Evolutionary conservation across 75 land plant species (phyloP), one percentile per base, ranked within the genome.

Genomic region (Adiantum capillusveneris): DNA sequence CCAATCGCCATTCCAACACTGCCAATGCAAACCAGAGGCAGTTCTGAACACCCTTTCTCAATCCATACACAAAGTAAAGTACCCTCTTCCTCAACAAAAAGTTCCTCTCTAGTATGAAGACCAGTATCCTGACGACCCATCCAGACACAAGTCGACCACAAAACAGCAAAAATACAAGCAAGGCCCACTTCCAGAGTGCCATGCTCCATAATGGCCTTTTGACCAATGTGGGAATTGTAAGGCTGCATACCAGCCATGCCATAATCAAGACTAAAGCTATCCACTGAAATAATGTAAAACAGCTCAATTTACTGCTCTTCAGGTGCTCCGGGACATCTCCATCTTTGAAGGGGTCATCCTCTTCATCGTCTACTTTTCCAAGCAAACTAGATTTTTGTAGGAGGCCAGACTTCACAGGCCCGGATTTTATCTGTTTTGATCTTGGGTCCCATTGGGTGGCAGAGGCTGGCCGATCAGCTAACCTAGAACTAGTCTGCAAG

Each of bases 171-270:
- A 81, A 37, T 12, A 75, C 60, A 68, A 89, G 58, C 30, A 89
- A 27, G 28, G 76, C 80, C 98, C 98, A 93, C 61, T 85, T 85
- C 96, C 98, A 93, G 5, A 89, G 56, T 21, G 57, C 49, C 29
- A 93, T 52, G 6, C 82, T 77, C 85, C 83, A 80, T 0, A 89
- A 60, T 14, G 46, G 45, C 30, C 44, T 16, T 0, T 37, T 18
- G 44, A 52, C 46, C 44, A 78, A 7, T 1, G 26, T 14, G 7
- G 28, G 62, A 25, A 89, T 57, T 7, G 71, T 42, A 2, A 77
- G 42, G 56, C 74, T 83, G 51, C 69, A 76, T 25, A 77, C 39
- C 25, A 93, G 55, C 2, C 65, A 70, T 0, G 31, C 80, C 16
- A 75, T 57, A 7, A 83, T 58, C 31, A 77, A 11, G 17, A 83